Evolutionary conservation across 2,329 filamentous ascomycete species (phyloP).

Genomic region (Aureobasidium sp.): DNA sequence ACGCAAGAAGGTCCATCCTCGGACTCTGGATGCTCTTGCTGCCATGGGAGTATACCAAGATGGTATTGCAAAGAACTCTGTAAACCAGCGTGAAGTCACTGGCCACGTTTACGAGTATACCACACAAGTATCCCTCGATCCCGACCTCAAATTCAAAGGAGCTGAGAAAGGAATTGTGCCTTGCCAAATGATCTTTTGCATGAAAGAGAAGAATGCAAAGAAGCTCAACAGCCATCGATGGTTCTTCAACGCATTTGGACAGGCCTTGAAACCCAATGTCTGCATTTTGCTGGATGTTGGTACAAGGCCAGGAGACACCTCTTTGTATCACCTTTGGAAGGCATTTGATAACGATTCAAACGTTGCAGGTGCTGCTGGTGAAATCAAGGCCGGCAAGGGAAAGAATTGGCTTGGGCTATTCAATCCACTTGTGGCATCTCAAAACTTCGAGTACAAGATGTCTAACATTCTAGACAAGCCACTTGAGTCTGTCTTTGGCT

Average conservation of each 20-base stretch:
- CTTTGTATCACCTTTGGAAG: constrained; percentile 98
- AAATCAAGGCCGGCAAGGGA: constrained; percentile 96
- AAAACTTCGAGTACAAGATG: constrained; percentile 99
- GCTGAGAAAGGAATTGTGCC: constrained; percentile 98
- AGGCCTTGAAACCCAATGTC: constrained; percentile 86
- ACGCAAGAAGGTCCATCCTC: constrained; percentile 83
- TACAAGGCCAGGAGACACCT: constrained; percentile 79
- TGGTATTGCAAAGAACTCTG: constrained; percentile 95
- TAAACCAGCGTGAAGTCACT: constrained; percentile 92
- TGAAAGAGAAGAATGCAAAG: constrained; percentile 96
- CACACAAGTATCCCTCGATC: constrained; percentile 90
- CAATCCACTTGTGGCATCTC: constrained; percentile 90
- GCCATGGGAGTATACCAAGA: constrained; percentile 98
- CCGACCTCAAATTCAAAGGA: constrained; percentile 96
- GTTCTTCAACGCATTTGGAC: constrained; percentile 98
- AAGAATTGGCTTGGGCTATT: constrained; percentile 73
- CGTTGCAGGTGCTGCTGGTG: constrained; percentile 91
- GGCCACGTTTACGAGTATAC: constrained; percentile 99
- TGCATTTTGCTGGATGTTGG: constrained; percentile 96
- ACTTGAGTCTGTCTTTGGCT: constrained; percentile 92
- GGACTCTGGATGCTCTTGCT: constrained; percentile 87
- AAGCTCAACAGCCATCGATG: constrained; percentile 98
- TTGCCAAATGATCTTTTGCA: constrained; percentile 95
- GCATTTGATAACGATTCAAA: constrained; percentile 97
- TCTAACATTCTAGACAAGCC: constrained; percentile 98